Base-by-base conservation (phyloP, 495 filamentous ascomycete genomes). In the Aspergillus mulundensis region DNA sequence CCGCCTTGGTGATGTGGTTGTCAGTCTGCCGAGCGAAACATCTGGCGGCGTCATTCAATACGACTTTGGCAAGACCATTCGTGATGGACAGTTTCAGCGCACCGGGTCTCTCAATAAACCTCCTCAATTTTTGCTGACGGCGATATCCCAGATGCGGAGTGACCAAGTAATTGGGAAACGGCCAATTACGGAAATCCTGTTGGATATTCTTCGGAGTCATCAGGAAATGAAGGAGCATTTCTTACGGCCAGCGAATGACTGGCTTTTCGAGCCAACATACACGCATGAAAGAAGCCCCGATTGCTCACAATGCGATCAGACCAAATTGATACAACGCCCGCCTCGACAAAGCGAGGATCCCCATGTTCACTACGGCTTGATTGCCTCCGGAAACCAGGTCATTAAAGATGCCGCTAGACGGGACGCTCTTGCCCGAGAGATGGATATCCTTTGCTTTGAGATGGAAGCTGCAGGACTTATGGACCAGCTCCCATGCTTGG, bases 391-490 rank as follows among this genome's bases (percentile, higher is more conserved):
- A 49, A 59, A 64, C 18, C 58, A 58, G 55, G 59, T 64, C 3
- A 64, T 64, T 19, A 61, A 59, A 24, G 18, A 46, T 34, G 59
- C 34, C 6, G 16, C 18, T 24, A 55, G n/a, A 12, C 44, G 54
- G 57, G 59, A 64, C 47, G 16, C 39, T 23, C 21, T 76, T 20
- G 56, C 58, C 20, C 36, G 24, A 57, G 32, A 61, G 19, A 19
- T 60, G 1, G 49, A 62, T 25, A 59, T 77, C 15, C 53, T 77
- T 5, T 77, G 70, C 43, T 74, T 79, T 42, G 74, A 78, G 47
- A 79, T 76, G 68, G n/a, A 81, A 51, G 46, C 46, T 12, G 46
- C 46, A 0, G 46, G 46, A 30, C 28, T 50, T 10, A 36, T 50
- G 28, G 30, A 38, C n/a, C 30, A 50, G 46, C n/a, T 50, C 2